Conservation (phyloP, 2,329 filamentous ascomycete genomes). For the Thielaviopsis ethacetica region DNA sequence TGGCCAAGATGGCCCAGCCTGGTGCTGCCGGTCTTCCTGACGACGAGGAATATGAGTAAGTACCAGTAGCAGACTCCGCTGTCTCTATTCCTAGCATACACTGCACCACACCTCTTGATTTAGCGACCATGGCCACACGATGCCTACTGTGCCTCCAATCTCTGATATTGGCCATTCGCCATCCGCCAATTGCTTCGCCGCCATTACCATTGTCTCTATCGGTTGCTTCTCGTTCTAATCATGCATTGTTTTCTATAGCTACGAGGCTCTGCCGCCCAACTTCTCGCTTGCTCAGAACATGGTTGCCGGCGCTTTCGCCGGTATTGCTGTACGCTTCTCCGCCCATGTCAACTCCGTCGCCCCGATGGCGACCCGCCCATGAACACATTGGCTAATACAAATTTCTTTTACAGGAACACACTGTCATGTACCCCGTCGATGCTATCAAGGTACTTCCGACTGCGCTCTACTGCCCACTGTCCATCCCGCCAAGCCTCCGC, state of each 20-base stretch:
- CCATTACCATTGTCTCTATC: not conserved
- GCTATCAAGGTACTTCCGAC: conserved; percentile 63
- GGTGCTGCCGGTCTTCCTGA: conserved; percentile 34
- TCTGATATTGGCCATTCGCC: not conserved
- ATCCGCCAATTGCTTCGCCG: not conserved
- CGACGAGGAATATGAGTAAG: conserved; percentile 51
- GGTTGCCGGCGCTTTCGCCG: conserved; percentile 88
- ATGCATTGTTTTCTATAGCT: conserved; percentile 29
- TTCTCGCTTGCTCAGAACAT: conserved; percentile 92
- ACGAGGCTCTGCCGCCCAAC: conserved; percentile 87
- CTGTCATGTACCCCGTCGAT: conserved; percentile 98
- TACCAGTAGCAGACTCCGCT: conserved; percentile 12
- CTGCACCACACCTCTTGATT: not conserved
- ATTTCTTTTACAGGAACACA: conserved; percentile 56
- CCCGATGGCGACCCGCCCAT: not conserved
- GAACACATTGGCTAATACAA: not conserved
- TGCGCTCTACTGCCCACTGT: not conserved
- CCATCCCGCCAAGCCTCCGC: too few species aligned
- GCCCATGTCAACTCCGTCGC: conserved; percentile 2
- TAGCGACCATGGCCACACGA: not conserved
- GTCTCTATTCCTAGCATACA: not conserved
- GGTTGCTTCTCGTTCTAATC: not conserved
- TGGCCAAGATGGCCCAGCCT: conserved; percentile 55
- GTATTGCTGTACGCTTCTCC: conserved; percentile 58
- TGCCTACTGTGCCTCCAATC: not conserved